Base-by-base conservation (phyloP, 2,329 filamentous ascomycete species). In the Claviceps sp. region DNA sequence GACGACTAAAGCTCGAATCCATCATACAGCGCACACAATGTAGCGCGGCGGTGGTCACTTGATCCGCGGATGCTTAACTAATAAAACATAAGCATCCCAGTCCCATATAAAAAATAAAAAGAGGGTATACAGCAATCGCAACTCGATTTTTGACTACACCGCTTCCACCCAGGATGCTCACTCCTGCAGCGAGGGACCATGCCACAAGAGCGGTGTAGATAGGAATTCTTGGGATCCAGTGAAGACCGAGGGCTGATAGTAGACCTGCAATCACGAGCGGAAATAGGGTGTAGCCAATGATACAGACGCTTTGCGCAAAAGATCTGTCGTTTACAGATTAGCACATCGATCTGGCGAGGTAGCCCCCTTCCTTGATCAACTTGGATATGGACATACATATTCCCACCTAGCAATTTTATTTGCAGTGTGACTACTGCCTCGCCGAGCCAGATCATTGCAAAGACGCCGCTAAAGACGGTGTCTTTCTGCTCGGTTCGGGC, bases 251-350 rank as follows among this genome's bases (percentile, higher is more conserved):
- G 1, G 91, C 91, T 52, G 89, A 95, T 57, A 98, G 80, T 49
- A 96, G 72, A 1, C 91, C 83, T 7, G 94, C 94, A 59, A 98
- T 86, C 60, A 97, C 93, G 50, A 98, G 80, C 2, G 93, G 93
- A 71, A 98, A 98, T 52, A 98, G 80, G 1, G 93, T 98, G 69
- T 98, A 98, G 45, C 93, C 93, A 65, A 98, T 98, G 61, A 98
- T 94, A 68, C 90, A 97, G 59, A 98, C 80, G 53, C 89, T 95
- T 69, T 98, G 93, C 63, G 95, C 93, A 68, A 98, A 98, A 17
- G 93, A 96, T 62, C 91, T 97, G 64, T 49, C 29, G 13, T 37
- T 46, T 20, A 43, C 45, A 17, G 49, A 49, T 38, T 37, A 52
- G 23, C n/a, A 14, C 13, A 47, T 39, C 7, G 22, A 17, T 26